Percentiles rank a stretch among this genome's conserved stretches.
Evolutionary conservation across 202 grass and related monocot genomes (phyloP).

Genomic region (Bolboschoenoplectus hybrid): DNA sequence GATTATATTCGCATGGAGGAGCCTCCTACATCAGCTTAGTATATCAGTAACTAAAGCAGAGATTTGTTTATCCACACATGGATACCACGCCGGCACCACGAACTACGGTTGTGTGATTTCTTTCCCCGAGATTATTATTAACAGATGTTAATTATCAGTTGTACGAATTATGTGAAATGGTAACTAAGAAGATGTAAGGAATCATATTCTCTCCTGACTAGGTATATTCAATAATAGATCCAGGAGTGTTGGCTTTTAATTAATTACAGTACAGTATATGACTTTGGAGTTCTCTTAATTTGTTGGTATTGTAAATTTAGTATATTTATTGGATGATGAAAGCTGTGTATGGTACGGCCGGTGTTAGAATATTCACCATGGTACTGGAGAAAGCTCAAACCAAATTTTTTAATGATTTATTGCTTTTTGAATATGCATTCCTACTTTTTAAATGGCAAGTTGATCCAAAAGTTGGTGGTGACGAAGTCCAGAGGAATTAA

Average conservation of each 20-base stretch:
- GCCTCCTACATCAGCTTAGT: conserved; percentile 29
- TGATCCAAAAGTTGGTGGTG: background rate
- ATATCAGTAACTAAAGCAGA: background rate
- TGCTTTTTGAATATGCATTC: conserved; percentile 22
- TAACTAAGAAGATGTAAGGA: conserved; percentile 19
- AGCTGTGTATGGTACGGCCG: background rate
- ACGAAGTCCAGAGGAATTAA: background rate
- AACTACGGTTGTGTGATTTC: background rate
- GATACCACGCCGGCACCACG: background rate
- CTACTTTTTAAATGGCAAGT: background rate
- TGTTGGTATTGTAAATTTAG: conserved; percentile 30
- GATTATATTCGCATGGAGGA: conserved; percentile 91
- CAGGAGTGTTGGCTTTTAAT: background rate
- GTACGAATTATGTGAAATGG: background rate
- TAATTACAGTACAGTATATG: background rate
- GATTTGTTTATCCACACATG: conserved; percentile 11
- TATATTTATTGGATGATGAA: conserved; percentile 1
- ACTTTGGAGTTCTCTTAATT: background rate
- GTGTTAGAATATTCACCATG: conserved; percentile 29
- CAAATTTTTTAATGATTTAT: background rate
- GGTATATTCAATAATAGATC: conserved; percentile 36
- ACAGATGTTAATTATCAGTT: background rate
- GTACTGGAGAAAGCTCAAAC: background rate
- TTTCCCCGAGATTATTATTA: conserved; percentile 12
- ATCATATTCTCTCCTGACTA: conserved; percentile 20